phyloP scores from a whole-genome alignment of 2,329 filamentous ascomycete species.

The Cercospora canescens region DNA sequence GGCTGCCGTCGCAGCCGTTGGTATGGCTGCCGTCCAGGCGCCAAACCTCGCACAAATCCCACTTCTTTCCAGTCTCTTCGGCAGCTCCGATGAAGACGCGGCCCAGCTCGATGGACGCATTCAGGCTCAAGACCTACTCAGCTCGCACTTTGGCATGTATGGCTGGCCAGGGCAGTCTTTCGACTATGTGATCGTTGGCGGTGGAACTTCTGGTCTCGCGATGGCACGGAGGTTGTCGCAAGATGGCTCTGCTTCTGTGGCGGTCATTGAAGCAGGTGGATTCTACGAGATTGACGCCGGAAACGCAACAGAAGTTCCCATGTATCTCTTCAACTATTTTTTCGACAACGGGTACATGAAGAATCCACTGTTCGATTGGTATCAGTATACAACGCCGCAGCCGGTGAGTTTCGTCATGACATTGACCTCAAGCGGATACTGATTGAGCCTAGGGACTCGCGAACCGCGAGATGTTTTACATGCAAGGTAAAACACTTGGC shows the following conservation, averaged over 20 bases:
- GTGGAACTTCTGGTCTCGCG: conserved; percentile 24
- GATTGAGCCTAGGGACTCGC: neutral
- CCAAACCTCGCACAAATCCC: neutral
- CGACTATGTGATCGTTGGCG: conserved; percentile 24
- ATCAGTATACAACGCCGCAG: neutral
- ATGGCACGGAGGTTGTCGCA: conserved; percentile 25
- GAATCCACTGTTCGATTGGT: conserved; percentile 6
- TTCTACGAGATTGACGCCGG: conserved; percentile 18
- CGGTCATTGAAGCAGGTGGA: conserved; percentile 30
- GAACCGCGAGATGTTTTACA: neutral
- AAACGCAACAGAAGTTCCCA: neutral
- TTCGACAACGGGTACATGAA: conserved; percentile 10
- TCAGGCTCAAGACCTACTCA: neutral
- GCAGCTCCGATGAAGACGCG: neutral
- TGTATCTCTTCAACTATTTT: conserved; percentile 7
- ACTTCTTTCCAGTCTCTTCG: neutral
- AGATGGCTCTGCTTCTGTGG: conserved; percentile 19
- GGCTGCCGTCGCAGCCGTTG: neutral
- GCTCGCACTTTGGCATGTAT: neutral
- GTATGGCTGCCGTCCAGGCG: neutral
- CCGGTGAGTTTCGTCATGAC: neutral
- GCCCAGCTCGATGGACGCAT: neutral
- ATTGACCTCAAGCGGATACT: neutral
- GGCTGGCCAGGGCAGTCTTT: conserved; percentile 1
- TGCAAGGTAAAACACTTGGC: neutral